Percentiles rank a stretch among this genome's conserved stretches.
These are phyloP conservation scores for Termitomyces sp. DNA, from an alignment of 768 basidiomycete genomes.

Conservation along the genomic window DNA sequence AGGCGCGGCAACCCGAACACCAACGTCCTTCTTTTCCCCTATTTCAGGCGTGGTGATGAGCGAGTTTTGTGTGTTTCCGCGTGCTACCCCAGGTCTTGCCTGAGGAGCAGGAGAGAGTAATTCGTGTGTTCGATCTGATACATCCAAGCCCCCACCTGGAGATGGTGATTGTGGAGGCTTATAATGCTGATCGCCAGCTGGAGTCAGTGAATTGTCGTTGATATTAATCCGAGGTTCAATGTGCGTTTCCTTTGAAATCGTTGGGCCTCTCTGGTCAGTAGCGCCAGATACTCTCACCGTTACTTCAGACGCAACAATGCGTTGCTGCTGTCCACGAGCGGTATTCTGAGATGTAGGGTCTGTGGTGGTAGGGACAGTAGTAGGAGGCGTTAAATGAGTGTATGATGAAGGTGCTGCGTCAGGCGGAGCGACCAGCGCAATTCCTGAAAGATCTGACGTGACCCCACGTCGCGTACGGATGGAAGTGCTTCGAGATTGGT, in stretches of 20 bases:
- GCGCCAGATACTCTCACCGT: conserved; percentile 38
- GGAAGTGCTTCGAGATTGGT: conserved; percentile 24
- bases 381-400: conserved; percentile 49
- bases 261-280: conserved; percentile 35
- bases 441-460: conserved; percentile 39
- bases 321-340: conserved; percentile 25
- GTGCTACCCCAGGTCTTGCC: conserved; percentile 10
- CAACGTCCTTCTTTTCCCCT: conserved; percentile 58
- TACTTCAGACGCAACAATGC: conserved; percentile 48
- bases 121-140: conserved; percentile 26
- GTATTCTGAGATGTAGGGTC: conserved; percentile 10
- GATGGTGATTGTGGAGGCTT: conserved; percentile 30
- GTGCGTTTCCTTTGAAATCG: conserved; percentile 6
- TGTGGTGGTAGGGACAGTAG: conserved; percentile 39
- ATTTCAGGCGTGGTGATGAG: conserved; percentile 56
- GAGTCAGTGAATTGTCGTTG: conserved; percentile 23
- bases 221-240: conserved; percentile 20
- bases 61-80: conserved; percentile 11
- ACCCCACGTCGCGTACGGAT: conserved; percentile 37
- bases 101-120: conserved; percentile 20
- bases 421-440: conserved; percentile 71
- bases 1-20: conserved; percentile 58
- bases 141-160: conserved; percentile 16
- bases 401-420: conserved; percentile 57
- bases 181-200: conserved; percentile 28